phyloP scores from a whole-genome alignment of 1,284 basidiomycete genomes.

The Leccinum brunneo-olivaceum region DNA sequence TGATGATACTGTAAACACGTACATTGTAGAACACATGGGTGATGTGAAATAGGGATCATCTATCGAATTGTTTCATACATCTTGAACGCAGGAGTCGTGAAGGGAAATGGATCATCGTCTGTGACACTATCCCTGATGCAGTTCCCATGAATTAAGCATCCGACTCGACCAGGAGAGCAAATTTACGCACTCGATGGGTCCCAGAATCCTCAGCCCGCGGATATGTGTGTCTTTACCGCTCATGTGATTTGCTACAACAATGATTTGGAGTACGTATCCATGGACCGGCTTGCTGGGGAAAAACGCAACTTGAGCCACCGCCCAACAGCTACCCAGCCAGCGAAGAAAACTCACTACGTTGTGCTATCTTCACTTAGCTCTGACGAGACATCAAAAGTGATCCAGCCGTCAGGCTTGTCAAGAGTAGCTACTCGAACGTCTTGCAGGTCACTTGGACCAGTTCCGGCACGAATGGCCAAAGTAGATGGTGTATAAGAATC shows the following conservation, averaged over 20 bases:
- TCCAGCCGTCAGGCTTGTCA: slow-evolving; percentile 92
- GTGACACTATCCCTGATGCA: slow-evolving; percentile 36
- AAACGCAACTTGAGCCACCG: slow-evolving; percentile 1
- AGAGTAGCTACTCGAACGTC: slow-evolving; percentile 83
- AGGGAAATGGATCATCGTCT: slow-evolving; percentile 65
- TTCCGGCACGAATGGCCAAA: slow-evolving; percentile 86
- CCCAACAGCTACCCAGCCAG: background rate
- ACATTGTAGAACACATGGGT: slow-evolving; percentile 27
- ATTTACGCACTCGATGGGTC: slow-evolving; percentile 67
- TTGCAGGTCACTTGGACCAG: slow-evolving; percentile 86
- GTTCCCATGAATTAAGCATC: background rate
- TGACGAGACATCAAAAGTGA: slow-evolving; percentile 80
- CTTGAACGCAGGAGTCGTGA: slow-evolving; percentile 57
- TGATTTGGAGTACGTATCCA: slow-evolving; percentile 86
- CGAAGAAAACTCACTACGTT: slow-evolving; percentile 45
- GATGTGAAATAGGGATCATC: slow-evolving; percentile 19
- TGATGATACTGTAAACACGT: slow-evolving; percentile 12
- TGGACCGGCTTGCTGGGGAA: slow-evolving; percentile 71
- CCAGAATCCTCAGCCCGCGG: slow-evolving; percentile 81
- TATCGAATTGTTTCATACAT: slow-evolving; percentile 76
- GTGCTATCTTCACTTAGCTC: slow-evolving; percentile 75
- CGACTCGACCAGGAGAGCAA: background rate
- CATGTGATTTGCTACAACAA: slow-evolving; percentile 91
- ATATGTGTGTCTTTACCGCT: slow-evolving; percentile 99
- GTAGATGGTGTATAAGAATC: slow-evolving; percentile 97